phyloP scores from a whole-genome alignment of 768 basidiomycete genomes.

The Candolleomyces eurysporus region DNA sequence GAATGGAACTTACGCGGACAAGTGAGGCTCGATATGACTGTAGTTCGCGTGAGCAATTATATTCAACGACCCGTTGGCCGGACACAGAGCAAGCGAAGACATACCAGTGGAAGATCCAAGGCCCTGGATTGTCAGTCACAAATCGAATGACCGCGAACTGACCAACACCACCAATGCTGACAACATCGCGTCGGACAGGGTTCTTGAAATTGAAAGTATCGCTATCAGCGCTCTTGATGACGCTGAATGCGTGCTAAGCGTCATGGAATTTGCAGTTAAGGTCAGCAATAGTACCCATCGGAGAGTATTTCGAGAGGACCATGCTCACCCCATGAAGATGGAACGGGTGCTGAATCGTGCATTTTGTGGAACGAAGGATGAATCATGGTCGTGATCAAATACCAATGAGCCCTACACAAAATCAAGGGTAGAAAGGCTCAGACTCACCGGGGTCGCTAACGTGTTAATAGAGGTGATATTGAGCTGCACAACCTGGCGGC shows the following conservation, averaged over 20 bases:
- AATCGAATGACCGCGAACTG: slow-evolving; percentile 55
- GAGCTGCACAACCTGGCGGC: too few species aligned
- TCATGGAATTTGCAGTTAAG: neutral
- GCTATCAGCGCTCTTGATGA: slow-evolving; percentile 40
- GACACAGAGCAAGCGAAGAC: slow-evolving; percentile 13
- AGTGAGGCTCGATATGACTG: slow-evolving; percentile 10
- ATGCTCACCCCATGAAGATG: slow-evolving; percentile 45
- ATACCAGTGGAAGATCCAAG: slow-evolving; percentile 50
- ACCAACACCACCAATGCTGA: slow-evolving; percentile 33
- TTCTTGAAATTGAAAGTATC: slow-evolving; percentile 42
- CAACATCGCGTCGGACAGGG: slow-evolving; percentile 58
- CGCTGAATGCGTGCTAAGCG: slow-evolving; percentile 32
- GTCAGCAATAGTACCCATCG: neutral
- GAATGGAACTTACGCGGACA: neutral
- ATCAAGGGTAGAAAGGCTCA: too few species aligned
- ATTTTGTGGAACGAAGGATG: too few species aligned
- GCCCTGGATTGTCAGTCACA: slow-evolving; percentile 65
- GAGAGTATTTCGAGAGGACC: neutral
- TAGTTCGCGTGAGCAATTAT: neutral
- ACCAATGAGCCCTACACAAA: too few species aligned
- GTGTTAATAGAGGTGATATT: too few species aligned
- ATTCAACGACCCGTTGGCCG: neutral
- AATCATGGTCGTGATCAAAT: too few species aligned
- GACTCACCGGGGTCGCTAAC: too few species aligned
- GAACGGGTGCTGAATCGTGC: slow-evolving; percentile 36